Base-by-base conservation (phyloP, 495 filamentous ascomycete genomes). In the Viridothelium virens region DNA sequence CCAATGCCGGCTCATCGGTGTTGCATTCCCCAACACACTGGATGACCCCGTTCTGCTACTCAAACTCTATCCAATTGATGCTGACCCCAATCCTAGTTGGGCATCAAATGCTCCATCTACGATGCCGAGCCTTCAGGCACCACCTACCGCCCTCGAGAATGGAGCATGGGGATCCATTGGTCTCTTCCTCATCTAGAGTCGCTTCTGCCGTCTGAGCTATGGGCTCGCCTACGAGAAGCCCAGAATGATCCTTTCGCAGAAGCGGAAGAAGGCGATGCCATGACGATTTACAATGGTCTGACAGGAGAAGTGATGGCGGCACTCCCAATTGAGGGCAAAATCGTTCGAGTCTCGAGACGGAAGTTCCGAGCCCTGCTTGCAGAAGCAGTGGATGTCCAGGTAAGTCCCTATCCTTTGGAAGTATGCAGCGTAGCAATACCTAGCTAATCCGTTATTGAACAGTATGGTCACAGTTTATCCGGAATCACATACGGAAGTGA, bases 391-490 rank as follows among this genome's bases (percentile, higher is more conserved):
- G 44, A 68, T 3, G 62, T 68, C 33, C 59, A 66, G 47, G 64
- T 66, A 36, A 39, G 64, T 56, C 39, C 16, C 31, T 33, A 31
- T 37, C n/a, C 44, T 44, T 37, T n/a, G 38, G 46, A 14, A 38
- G 18, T 33, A 33, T 66, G 18, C 36, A 56, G 38, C 3, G 18
- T n/a, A 25, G 25, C 25, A 25, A 25, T 25, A 25, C 25, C 25
- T 25, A 37, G 36, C 62, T 66, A 12, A 56, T 10, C 25, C 46
- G 36, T 10, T 50, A 18, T 16, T 10, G 46, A 9, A 3, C 62
- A 72, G 65, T 67, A 70, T 41, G 69, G 66, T 38, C 67, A 70
- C 56, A 38, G 34, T 4, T 63, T 72, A 16, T 38, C 61, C 36
- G 65, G 65, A 36, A 48, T 71, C 47, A 62, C 64, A 2, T 66